Evolutionary conservation across 2,329 filamentous ascomycete genomes (phyloP).

Genomic region (Trichoderma lentiforme): DNA sequence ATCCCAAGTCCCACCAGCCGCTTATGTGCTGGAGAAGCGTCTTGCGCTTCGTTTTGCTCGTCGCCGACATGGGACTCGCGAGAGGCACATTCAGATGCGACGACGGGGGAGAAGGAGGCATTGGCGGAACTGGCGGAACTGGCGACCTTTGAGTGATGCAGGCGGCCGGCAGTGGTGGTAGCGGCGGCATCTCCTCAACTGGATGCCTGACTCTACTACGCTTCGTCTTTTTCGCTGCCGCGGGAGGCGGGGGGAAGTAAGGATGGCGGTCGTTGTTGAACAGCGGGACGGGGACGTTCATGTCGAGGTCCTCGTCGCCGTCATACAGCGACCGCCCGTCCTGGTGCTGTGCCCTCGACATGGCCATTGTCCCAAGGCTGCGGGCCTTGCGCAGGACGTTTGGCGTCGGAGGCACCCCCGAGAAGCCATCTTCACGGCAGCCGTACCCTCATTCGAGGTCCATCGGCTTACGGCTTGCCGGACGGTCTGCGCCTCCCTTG

Average conservation of each 20-base stretch:
- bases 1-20: not conserved
- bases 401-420: constrained; percentile 22
- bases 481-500: not conserved
- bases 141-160: not conserved
- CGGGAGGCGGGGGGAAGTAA: constrained; percentile 36
- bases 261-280: constrained; percentile 23
- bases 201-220: constrained; percentile 29
- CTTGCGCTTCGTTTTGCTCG: not conserved
- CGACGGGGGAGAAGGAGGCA: not conserved
- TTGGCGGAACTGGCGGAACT: not conserved
- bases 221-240: constrained; percentile 32
- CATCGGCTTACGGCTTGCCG: constrained; percentile 34
- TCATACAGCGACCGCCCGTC: constrained; percentile 27
- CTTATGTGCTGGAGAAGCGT: not conserved
- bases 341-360: constrained; percentile 26
- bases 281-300: constrained; percentile 21
- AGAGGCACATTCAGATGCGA: not conserved
- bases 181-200: constrained; percentile 30
- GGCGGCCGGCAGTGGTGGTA: constrained; percentile 28
- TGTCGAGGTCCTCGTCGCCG: constrained; percentile 30
- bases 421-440: constrained; percentile 43
- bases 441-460: constrained; percentile 51
- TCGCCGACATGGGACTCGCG: not conserved
- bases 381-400: constrained; percentile 26
- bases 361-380: constrained; percentile 39